Base-by-base conservation (phyloP, 2,329 filamentous ascomycete species). In the Alternaria novae-zelandiae region DNA sequence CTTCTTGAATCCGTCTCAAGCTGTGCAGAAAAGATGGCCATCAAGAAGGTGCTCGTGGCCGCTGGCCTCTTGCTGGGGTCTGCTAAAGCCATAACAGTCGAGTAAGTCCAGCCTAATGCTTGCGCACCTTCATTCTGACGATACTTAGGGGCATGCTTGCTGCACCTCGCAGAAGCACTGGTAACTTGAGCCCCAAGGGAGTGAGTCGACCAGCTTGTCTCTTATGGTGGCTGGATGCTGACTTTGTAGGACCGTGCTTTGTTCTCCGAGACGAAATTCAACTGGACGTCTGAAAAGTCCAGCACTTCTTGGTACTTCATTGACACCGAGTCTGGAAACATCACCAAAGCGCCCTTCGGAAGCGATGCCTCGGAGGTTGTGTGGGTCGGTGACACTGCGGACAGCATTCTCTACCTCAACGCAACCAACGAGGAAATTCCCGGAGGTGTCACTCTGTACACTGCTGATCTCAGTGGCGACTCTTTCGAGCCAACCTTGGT, bases 321-420 rank as follows among this genome's bases (percentile, higher is more conserved):
- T 7, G 71, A 79, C 26, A 64, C 76, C 7, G 66, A 69, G 36
- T 74, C 69, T 28, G 77, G 77, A 13, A 70, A 79, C 44, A 69
- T 75, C 20, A 75, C 75, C 8, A 72, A 78, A 28, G 76, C 76
- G 7, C 75, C 76, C 13, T 77, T 78, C 21, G 72, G 70, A 36
- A 72, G 72, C 23, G 72, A 66, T 11, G 75, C 78, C 5, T 76
- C 75, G 3, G 77, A 79, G 55, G 68, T 79, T 9, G 74, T 79
- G 12, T 79, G 75, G 75, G 69, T 78, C 36, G 75, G 76, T 17
- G 62, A 72, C 13, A 73, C 72, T 3, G 69, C 74, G 13, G 76
- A 76, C 9, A 81, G 89, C 63, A 84, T 97, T 25, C 89, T 88
- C 57, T 87, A 91, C 61, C 87, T 93, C 69, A 78, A 86, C 20